Evolutionary conservation across 139 green algal species (phyloP).

Genomic region (Coelastrella sp.): DNA sequence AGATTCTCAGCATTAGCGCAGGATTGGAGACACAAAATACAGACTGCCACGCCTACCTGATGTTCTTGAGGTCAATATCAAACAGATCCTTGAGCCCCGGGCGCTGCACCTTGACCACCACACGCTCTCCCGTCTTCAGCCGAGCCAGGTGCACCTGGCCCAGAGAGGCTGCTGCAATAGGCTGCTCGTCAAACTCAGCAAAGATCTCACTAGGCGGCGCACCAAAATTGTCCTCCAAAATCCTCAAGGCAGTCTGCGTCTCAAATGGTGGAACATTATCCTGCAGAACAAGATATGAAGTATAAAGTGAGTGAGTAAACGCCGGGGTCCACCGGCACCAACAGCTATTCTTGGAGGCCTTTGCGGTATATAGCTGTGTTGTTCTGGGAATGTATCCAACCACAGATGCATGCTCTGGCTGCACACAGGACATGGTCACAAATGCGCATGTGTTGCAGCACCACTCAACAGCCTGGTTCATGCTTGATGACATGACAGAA

Average conservation of each 20-base stretch:
- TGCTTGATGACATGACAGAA: no score
- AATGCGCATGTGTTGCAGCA: neutral
- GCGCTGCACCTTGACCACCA: constrained; percentile 96
- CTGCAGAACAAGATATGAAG: constrained; percentile 58
- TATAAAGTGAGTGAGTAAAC: neutral
- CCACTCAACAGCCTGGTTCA: neutral
- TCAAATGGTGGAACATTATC: constrained; percentile 97
- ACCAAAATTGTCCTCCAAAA: constrained; percentile 83
- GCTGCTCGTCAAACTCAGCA: constrained; percentile 83
- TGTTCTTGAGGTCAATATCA: constrained; percentile 97
- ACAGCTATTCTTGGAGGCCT: neutral
- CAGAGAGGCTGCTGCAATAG: constrained; percentile 95
- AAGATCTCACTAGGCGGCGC: constrained; percentile 76
- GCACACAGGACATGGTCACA: no score
- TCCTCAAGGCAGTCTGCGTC: constrained; percentile 78
- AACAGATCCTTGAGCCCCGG: constrained; percentile 94
- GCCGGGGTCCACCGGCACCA: neutral
- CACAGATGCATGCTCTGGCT: no score
- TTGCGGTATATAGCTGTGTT: neutral
- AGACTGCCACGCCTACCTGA: constrained; percentile 59
- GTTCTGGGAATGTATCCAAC: neutral
- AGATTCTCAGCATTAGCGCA: neutral
- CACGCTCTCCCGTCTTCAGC: constrained; percentile 79
- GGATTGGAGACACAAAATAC: neutral
- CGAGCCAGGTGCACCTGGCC: constrained; percentile 94